A percentile compares a stretch with the other conserved stretches of the same genome.
Conservation (phyloP, 2,329 filamentous ascomycete genomes). For the Epichloe coenophiala region DNA sequence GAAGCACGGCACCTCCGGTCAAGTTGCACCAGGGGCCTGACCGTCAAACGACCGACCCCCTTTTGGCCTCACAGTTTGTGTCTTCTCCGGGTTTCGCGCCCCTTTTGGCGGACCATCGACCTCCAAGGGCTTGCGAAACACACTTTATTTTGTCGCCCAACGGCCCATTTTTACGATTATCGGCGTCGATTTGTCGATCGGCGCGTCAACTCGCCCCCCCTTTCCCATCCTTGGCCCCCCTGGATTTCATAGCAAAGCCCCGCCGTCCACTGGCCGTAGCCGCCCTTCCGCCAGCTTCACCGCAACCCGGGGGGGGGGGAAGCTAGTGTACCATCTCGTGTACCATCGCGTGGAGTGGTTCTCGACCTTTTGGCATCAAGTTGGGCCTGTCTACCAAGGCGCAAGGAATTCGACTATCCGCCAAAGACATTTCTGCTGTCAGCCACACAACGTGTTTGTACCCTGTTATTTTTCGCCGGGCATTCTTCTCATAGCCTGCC, state of each 20-base stretch:
- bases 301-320: background rate
- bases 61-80: background rate
- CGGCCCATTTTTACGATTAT: background rate
- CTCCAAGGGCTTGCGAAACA: conserved; percentile 1
- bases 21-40: background rate
- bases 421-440: background rate
- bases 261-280: conserved; percentile 1
- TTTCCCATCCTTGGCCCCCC: background rate
- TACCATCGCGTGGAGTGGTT: background rate
- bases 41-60: background rate
- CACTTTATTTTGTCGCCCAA: background rate
- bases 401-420: background rate
- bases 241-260: conserved; percentile 1
- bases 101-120: background rate
- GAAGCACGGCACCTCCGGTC: background rate
- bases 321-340: background rate
- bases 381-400: background rate
- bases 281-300: conserved; percentile 2
- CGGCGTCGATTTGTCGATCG: background rate
- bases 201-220: background rate
- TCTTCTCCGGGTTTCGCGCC: background rate
- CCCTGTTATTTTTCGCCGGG: background rate
- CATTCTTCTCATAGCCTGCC: background rate
- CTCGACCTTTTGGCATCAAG: conserved; percentile 1
- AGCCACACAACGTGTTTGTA: background rate